A percentile compares a stretch with the other conserved stretches of the same genome.
phyloP scores from a whole-genome alignment of 768 basidiomycete genomes.

The Trametes cubensis region DNA sequence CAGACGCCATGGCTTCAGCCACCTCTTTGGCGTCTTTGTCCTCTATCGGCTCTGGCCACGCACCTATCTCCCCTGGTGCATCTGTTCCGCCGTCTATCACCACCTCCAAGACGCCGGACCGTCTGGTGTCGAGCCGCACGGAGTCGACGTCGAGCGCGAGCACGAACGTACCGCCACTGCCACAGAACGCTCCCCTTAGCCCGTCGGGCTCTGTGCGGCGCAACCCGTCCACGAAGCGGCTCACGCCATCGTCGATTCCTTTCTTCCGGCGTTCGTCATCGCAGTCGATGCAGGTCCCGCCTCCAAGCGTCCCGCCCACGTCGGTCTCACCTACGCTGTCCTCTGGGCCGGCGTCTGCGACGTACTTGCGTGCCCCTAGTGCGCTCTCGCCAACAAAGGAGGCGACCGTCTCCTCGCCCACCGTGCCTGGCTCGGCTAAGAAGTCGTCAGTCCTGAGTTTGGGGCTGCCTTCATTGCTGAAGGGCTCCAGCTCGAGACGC shows the following conservation, averaged over 20 bases:
- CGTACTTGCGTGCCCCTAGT: constrained; percentile 48
- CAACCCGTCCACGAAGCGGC: constrained; percentile 69
- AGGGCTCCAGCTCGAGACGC: constrained; percentile 79
- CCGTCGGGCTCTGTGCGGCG: constrained; percentile 71
- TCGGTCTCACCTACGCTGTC: constrained; percentile 50
- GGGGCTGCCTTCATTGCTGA: constrained; percentile 79
- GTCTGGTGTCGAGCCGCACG: constrained; percentile 60
- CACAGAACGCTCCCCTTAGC: constrained; percentile 66
- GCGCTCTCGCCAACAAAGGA: constrained; percentile 56
- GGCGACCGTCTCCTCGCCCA: constrained; percentile 52
- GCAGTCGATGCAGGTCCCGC: constrained; percentile 76
- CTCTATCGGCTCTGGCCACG: constrained; percentile 67
- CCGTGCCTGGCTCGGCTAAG: constrained; percentile 63
- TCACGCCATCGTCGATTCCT: constrained; percentile 91
- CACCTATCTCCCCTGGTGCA: constrained; percentile 38
- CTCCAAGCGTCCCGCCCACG: constrained; percentile 37
- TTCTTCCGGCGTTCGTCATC: constrained; percentile 93
- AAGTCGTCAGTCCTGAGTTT: constrained; percentile 84
- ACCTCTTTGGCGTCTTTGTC: constrained; percentile 75
- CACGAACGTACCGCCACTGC: constrained; percentile 61
- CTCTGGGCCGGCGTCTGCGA: constrained; percentile 42
- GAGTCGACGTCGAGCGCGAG: constrained; percentile 79
- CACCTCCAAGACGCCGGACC: constrained; percentile 67
- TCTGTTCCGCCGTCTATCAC: constrained; percentile 38
- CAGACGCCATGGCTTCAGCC: constrained; percentile 78